Evolutionary conservation across 768 basidiomycete species (phyloP).

Genomic region (Rhodosporidiobolus sp.): DNA sequence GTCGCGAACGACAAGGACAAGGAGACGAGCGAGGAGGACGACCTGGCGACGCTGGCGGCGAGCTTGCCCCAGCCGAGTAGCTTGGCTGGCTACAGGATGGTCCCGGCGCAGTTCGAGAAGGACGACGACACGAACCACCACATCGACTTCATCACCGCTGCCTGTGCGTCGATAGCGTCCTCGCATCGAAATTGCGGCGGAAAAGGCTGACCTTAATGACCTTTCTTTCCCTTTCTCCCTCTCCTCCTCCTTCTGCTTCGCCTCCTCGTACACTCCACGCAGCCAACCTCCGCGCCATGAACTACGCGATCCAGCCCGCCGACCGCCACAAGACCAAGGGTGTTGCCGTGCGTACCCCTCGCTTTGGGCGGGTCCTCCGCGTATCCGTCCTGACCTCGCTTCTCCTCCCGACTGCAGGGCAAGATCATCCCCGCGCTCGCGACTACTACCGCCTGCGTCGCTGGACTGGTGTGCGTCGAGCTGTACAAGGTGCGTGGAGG

Average conservation of each 20-base stretch:
- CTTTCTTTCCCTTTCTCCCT: not conserved
- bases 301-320: constrained; percentile 82
- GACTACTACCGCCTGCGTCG: constrained; percentile 55
- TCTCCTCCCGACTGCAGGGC: too few species aligned
- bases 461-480: constrained; percentile 53
- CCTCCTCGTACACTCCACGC: not conserved
- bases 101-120: constrained; percentile 96
- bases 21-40: constrained; percentile 53
- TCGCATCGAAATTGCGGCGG: too few species aligned
- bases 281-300: constrained; percentile 82
- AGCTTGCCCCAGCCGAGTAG: constrained; percentile 84
- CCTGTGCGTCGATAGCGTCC: constrained; percentile 51
- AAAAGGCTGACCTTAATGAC: too few species aligned
- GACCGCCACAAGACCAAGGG: constrained; percentile 93
- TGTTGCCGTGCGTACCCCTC: not conserved
- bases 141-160: constrained; percentile 97
- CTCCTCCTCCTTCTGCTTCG: not conserved
- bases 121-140: constrained; percentile 97
- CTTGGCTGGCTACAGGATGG: constrained; percentile 91
- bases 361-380: not conserved
- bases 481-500: constrained; percentile 82
- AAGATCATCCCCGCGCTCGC: constrained; percentile 99
- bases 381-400: constrained; percentile 47
- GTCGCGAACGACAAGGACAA: constrained; percentile 54
- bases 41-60: constrained; percentile 58